phyloP scores from a whole-genome alignment of 2,329 filamentous ascomycete genomes.

The Aspergillus uvarum region DNA sequence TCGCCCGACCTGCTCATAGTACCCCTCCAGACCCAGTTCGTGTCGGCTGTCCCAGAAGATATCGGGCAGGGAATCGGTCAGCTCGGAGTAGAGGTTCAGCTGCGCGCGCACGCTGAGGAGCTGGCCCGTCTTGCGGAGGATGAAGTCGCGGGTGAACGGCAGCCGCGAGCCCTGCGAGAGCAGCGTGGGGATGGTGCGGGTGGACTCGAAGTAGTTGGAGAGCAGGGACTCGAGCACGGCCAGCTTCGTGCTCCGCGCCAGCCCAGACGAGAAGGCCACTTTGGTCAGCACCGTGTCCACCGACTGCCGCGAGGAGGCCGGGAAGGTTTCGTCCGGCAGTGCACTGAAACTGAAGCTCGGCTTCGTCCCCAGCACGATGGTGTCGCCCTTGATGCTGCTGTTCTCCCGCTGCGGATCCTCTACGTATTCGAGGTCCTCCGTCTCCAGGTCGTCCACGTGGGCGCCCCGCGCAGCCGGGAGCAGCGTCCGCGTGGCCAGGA shows the following conservation, averaged over 20 bases:
- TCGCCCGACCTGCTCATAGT: constrained; percentile 90
- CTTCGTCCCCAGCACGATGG: constrained; percentile 83
- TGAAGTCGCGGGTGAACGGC: constrained; percentile 70
- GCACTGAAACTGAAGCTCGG: constrained; percentile 27
- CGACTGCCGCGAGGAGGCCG: constrained; percentile 26
- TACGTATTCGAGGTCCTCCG: constrained; percentile 85
- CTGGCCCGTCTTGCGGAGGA: constrained; percentile 90
- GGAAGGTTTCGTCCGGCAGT: constrained; percentile 1
- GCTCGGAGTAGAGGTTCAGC: constrained; percentile 92
- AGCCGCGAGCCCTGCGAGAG: constrained; percentile 67
- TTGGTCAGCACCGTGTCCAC: constrained; percentile 76
- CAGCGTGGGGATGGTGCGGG: constrained; percentile 74
- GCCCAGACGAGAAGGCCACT: constrained; percentile 91
- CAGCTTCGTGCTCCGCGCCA: constrained; percentile 89
- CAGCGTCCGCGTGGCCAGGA: constrained; percentile 69
- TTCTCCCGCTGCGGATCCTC: constrained; percentile 71
- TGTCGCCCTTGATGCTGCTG: constrained; percentile 79
- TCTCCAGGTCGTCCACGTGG: constrained; percentile 71
- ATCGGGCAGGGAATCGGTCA: constrained; percentile 92
- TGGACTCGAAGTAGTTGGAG: constrained; percentile 81
- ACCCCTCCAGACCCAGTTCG: constrained; percentile 85
- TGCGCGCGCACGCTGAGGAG: constrained; percentile 85
- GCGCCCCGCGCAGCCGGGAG: constrained; percentile 73
- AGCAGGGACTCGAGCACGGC: constrained; percentile 85
- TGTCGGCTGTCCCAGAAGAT: constrained; percentile 93